Evolutionary conservation across 2,329 filamentous ascomycete genomes (phyloP), one percentile per base, ranked within the genome.

Genomic region (Pseudocercospora cruenta): DNA sequence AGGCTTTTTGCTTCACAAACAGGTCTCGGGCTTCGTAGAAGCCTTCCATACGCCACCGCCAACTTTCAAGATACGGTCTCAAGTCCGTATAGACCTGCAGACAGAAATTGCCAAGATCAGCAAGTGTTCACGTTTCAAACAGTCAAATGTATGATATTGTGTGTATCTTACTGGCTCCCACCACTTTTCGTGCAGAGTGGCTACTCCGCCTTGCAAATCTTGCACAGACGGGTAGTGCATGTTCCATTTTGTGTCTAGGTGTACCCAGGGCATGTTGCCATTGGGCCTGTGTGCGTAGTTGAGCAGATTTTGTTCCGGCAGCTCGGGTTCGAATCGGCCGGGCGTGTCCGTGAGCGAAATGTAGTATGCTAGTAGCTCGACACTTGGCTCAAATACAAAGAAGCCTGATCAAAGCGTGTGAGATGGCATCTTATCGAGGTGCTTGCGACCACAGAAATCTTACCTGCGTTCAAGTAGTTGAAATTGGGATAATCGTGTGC

Each of bases 251-350:
- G 76, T 75, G 21, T 69, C 67, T 6, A 81, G 62, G 61, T 75
- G 72, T n/a, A 69, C 70, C 79, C 79, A 81, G 2, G 79, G 79
- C 79, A 81, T 81, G 19, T 77, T 77, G 16, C 80, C 79, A 67
- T 70, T 45, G 19, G 51, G 59, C 7, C 73, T 60, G 65, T 81
- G 79, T 8, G 74, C 76, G 53, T 75, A 74, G 68, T 80, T 80
- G 28, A 78, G 67, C 8, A 79, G 68, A 36, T 77, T 77, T 63
- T 80, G 78, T 67, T 79, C 78, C 16, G 71, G 71, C 60, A 76
- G 74, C 14, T 64, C 62, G 8, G 77, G 70, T 31, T 77, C 69
- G 67, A 79, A 80, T 8, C 71, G 69, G 47, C 74, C 36, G 6
- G 72, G 69, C 19, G 74, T 72, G n/a, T 73, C 60, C 49, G 79